A percentile compares a stretch with the other conserved stretches of the same genome.
phyloP scores from a whole-genome alignment of 2,329 filamentous ascomycete species.

The Ophiostoma triangulosporum region DNA sequence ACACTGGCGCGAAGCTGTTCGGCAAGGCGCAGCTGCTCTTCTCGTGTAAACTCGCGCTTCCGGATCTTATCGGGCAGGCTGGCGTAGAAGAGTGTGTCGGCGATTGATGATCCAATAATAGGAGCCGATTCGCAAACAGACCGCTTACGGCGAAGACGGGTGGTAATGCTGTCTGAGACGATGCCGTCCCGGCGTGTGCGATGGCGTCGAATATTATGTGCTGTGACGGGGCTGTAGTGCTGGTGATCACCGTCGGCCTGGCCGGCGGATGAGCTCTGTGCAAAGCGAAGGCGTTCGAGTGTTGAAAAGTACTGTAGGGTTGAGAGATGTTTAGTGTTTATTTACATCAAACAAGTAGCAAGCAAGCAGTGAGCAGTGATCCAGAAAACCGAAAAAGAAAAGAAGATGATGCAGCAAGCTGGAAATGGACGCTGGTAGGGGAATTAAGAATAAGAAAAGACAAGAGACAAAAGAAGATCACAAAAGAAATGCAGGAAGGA shows the following conservation, averaged over 20 bases:
- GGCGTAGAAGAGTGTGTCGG: conserved; percentile 54
- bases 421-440: neutral
- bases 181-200: conserved; percentile 19
- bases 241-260: conserved; percentile 23
- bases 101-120: conserved; percentile 15
- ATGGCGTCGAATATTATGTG: conserved; percentile 18
- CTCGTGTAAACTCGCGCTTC: conserved; percentile 53
- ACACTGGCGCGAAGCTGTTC: conserved; percentile 30
- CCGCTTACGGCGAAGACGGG: conserved; percentile 18
- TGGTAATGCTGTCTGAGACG: conserved; percentile 20
- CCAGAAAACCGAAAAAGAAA: neutral
- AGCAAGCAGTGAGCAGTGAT: neutral
- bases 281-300: conserved; percentile 55
- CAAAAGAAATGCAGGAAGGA: neutral
- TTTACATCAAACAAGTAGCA: neutral
- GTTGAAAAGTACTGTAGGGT: conserved; percentile 58
- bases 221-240: conserved; percentile 24
- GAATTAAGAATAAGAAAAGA: neutral
- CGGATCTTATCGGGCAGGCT: conserved; percentile 60
- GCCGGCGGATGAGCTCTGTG: conserved; percentile 26
- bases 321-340: conserved; percentile 13
- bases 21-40: conserved; percentile 54
- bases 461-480: neutral
- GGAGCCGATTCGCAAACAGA: conserved; percentile 18
- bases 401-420: neutral